These are phyloP conservation scores for Cadophora gregata DNA, from an alignment of 2,329 filamentous ascomycete genomes.

Conservation along the genomic window DNA sequence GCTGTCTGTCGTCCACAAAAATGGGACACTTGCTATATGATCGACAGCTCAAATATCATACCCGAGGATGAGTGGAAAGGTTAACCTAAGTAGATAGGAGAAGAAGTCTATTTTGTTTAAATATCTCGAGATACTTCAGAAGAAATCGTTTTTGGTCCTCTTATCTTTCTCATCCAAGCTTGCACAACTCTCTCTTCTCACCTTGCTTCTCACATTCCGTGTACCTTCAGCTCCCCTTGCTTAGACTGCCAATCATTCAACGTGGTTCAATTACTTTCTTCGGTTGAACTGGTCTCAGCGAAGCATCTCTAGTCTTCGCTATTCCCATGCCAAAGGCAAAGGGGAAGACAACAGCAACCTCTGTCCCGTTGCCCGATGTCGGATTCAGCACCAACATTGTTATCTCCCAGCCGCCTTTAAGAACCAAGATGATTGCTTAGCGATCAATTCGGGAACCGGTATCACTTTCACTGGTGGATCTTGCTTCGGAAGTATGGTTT, in stretches of 20 bases:
- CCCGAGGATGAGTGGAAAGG: conserved; percentile 3
- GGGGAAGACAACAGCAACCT: background rate
- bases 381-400: conserved; percentile 46
- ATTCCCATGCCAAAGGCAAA: conserved; percentile 30
- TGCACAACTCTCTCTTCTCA: background rate
- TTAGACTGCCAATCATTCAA: conserved; percentile 20
- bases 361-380: background rate
- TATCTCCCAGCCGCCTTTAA: conserved; percentile 67
- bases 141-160: background rate
- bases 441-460: conserved; percentile 59
- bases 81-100: conserved; percentile 3
- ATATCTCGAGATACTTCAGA: background rate
- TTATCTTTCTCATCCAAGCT: conserved; percentile 16
- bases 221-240: background rate
- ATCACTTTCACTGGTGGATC: conserved; percentile 41
- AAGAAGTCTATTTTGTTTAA: background rate
- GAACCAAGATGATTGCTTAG: conserved; percentile 66
- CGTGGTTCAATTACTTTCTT: conserved; percentile 36
- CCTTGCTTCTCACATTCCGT: conserved; percentile 10
- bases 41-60: background rate
- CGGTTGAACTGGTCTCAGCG: conserved; percentile 36
- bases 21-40: conserved; percentile 8
- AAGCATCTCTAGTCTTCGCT: conserved; percentile 33
- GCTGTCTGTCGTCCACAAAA: background rate
- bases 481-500: conserved; percentile 51